phyloP scores from a whole-genome alignment of 139 green algal species.

The Zygnema circumcarinatum region DNA sequence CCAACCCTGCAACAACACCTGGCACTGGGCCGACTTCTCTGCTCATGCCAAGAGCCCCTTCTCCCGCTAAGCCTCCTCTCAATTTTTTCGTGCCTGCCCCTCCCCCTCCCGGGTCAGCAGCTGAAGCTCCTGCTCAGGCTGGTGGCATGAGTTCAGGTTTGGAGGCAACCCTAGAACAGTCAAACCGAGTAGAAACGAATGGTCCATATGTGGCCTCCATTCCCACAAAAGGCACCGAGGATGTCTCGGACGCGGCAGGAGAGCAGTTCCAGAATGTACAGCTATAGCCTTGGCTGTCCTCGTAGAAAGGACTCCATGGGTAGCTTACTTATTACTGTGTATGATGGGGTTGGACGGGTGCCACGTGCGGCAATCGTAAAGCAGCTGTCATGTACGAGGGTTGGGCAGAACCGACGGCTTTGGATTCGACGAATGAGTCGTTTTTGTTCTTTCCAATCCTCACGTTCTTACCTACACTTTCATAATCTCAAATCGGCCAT shows the following conservation, averaged over 20 bases:
- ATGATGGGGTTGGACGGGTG: too few relatives aligned
- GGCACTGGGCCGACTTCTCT: not conserved
- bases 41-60: not conserved
- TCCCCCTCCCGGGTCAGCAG: not conserved
- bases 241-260: not conserved
- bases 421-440: too few relatives aligned
- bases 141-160: not conserved
- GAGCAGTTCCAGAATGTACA: slow-evolving; percentile 6
- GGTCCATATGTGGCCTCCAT: not conserved
- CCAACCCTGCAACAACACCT: not conserved
- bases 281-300: too few relatives aligned
- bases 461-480: too few relatives aligned
- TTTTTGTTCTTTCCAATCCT: too few relatives aligned
- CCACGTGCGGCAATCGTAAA: too few relatives aligned
- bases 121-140: not conserved
- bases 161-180: not conserved
- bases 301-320: too few relatives aligned
- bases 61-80: not conserved
- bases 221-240: not conserved
- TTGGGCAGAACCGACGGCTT: too few relatives aligned
- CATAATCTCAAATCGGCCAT: too few relatives aligned
- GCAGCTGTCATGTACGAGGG: too few relatives aligned
- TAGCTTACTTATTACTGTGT: too few relatives aligned
- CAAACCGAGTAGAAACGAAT: not conserved
- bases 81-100: slow-evolving; percentile 31